Percentiles rank a stretch among this genome's conserved stretches.
Conservation (phyloP, 2,329 filamentous ascomycete genomes). For the Colletotrichum sp. region DNA sequence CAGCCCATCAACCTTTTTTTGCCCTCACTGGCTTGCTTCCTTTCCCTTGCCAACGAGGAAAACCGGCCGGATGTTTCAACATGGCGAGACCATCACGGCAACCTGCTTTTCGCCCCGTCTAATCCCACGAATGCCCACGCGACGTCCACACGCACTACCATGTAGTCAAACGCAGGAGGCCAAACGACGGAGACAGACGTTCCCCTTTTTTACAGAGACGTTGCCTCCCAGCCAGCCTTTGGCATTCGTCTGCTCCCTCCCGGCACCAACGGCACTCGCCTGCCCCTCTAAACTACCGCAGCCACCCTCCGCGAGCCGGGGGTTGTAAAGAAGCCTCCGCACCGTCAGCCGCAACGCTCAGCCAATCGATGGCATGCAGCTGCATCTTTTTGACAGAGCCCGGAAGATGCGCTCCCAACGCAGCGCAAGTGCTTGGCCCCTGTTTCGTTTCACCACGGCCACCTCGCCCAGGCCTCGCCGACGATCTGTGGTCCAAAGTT, state of each 20-base stretch:
- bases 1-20: background rate
- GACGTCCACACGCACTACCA: background rate
- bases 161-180: background rate
- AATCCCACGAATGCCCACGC: background rate
- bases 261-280: constrained; percentile 10
- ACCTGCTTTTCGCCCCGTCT: background rate
- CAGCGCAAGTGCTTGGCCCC: constrained; percentile 11
- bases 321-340: background rate
- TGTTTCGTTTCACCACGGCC: constrained; percentile 22
- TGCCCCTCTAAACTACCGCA: background rate
- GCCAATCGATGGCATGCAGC: constrained; percentile 9
- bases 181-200: background rate
- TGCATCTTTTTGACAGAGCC: constrained; percentile 13
- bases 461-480: constrained; percentile 11
- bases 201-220: background rate
- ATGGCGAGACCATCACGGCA: background rate
- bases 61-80: background rate
- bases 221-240: background rate
- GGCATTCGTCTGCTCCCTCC: background rate
- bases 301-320: background rate
- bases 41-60: background rate
- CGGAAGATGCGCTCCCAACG: background rate
- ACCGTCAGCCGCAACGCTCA: constrained; percentile 13
- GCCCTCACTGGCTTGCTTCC: background rate
- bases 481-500: constrained; percentile 7